Evolutionary conservation across 352 stramenopile species (phyloP), one percentile per base, ranked within the genome.

Genomic region (Globisporangium splendens): DNA sequence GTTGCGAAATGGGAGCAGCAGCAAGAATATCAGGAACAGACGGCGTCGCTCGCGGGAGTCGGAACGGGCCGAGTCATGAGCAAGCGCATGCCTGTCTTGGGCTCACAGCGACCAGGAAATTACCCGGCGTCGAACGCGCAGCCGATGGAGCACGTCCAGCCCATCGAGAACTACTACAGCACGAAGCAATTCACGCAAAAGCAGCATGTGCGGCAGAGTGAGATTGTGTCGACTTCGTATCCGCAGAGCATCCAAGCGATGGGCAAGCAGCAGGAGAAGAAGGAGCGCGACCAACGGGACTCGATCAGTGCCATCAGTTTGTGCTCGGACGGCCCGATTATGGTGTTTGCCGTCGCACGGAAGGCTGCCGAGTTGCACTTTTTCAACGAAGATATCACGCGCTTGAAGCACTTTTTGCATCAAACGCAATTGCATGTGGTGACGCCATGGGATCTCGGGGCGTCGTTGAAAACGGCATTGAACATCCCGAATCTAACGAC

Each of bases 1-100:
- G 81, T 92, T 3, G 64, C 59, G 10, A 94, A 94, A 60, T 94
- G 85, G 85, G 77, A 92, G 47, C 75, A 92, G 20, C 77, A 94
- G 50, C 75, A 85, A n/a, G 80, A 90, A 8, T 79, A 75, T 44
- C 74, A 89, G 35, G 71, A 89, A 24, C 63, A 79, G 33, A 75
- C 69, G 11, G 58, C 62, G 15, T 61, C 70, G 3, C 48, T 77
- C 39, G 61, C 48, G 52, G 62, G 48, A 12, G 53, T 66, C 1
- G 72, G 70, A 0, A 61, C 67, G 0, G 59, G 53, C 11, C 68
- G 21, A 21, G 59, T 53, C 46, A 69, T 59, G 47, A 79, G 65
- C 49, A 62, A 52, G 31, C 61, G 62, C 22, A 56, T 64, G 24
- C 63, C 38, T 18, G 59, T 79, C 15, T 69, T 87, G 70, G 73